These are phyloP conservation scores for Elongisporangium senticosum DNA, from an alignment of 352 stramenopile species.

Conservation along the genomic window DNA sequence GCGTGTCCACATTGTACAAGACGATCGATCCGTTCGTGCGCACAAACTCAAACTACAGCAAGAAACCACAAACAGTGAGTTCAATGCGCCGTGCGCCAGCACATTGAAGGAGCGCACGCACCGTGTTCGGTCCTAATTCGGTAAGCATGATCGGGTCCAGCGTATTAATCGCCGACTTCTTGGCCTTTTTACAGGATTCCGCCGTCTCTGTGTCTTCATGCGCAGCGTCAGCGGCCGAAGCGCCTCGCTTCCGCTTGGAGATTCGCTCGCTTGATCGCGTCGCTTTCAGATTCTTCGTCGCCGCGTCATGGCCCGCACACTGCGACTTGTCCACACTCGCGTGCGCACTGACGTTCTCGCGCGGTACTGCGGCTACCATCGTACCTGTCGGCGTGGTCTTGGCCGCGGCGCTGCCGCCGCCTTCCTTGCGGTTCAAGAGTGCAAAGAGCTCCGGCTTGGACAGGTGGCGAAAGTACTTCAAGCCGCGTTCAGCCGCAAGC, in stretches of 20 bases:
- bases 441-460: constrained; percentile 78
- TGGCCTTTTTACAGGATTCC: constrained; percentile 41
- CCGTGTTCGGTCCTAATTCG: constrained; percentile 68
- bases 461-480: constrained; percentile 82
- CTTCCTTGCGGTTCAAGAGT: constrained; percentile 70
- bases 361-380: constrained; percentile 3
- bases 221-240: constrained; percentile 13
- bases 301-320: constrained; percentile 3
- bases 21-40: constrained; percentile 79
- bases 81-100: constrained; percentile 10
- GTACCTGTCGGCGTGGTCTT: background rate
- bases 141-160: constrained; percentile 88
- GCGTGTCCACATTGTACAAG: constrained; percentile 81
- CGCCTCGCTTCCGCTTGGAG: constrained; percentile 56
- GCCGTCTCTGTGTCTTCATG: constrained; percentile 10
- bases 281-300: constrained; percentile 4
- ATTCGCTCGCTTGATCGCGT: constrained; percentile 54
- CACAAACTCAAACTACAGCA: constrained; percentile 73
- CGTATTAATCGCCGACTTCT: constrained; percentile 55
- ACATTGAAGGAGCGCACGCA: constrained; percentile 16
- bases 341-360: constrained; percentile 11
- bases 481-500: constrained; percentile 60
- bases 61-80: constrained; percentile 9
- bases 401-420: constrained; percentile 25
- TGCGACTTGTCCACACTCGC: background rate